A percentile compares a stretch with the other conserved stretches of the same genome.
phyloP scores from a whole-genome alignment of 768 basidiomycete genomes.

The Tricholoma sp. region DNA sequence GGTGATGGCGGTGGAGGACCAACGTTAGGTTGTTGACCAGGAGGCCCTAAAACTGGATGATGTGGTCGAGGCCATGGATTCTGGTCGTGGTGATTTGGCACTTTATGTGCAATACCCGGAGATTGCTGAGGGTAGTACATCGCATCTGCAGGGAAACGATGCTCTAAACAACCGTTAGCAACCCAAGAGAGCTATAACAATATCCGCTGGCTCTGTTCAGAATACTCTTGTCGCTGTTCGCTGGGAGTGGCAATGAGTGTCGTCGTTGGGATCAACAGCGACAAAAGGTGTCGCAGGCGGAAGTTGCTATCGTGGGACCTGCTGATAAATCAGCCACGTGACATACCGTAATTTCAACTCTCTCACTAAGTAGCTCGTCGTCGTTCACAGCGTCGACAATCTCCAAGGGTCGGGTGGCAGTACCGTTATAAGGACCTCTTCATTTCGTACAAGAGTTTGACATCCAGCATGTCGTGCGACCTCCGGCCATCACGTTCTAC shows the following conservation, averaged over 20 bases:
- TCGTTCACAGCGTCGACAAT: background rate
- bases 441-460: background rate
- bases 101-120: slow-evolving; percentile 74
- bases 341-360: slow-evolving; percentile 6
- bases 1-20: slow-evolving; percentile 68
- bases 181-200: background rate
- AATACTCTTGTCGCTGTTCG: slow-evolving; percentile 10
- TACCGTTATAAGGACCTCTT: background rate
- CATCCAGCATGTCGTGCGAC: background rate
- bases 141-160: slow-evolving; percentile 33
- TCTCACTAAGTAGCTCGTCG: background rate
- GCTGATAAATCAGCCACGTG: slow-evolving; percentile 9
- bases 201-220: background rate
- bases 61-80: slow-evolving; percentile 66
- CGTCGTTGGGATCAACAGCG: slow-evolving; percentile 8
- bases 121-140: slow-evolving; percentile 89
- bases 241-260: slow-evolving; percentile 9
- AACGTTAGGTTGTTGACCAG: slow-evolving; percentile 48
- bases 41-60: slow-evolving; percentile 43
- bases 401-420: background rate
- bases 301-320: slow-evolving; percentile 14
- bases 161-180: slow-evolving; percentile 7
- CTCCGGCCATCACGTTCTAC: slow-evolving; percentile 7
- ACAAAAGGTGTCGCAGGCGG: slow-evolving; percentile 14
- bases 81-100: slow-evolving; percentile 72